phyloP scores from a whole-genome alignment of 2,329 filamentous ascomycete genomes.

The Boeremia lycopersici region DNA sequence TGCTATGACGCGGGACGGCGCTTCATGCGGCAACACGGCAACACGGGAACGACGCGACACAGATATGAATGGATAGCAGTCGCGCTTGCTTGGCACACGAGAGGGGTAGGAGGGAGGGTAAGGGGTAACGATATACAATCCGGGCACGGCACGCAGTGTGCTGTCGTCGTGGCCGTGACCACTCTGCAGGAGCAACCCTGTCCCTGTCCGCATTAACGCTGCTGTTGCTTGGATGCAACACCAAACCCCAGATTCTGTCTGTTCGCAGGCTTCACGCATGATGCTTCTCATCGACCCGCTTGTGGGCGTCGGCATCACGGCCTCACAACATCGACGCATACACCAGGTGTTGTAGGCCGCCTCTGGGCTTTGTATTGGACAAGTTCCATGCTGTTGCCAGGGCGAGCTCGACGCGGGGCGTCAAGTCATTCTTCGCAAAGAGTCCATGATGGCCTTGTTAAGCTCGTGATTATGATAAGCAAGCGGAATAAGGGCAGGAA shows the following conservation, averaged over 20 bases:
- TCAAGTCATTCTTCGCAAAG: background rate
- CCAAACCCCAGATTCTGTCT: background rate
- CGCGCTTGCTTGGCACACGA: background rate
- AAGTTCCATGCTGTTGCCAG: background rate
- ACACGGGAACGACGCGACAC: background rate
- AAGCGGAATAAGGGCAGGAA: background rate
- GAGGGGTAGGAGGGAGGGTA: constrained; percentile 1
- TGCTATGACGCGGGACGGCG: constrained; percentile 19
- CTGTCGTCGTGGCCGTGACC: constrained; percentile 14
- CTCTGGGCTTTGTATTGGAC: constrained; percentile 3
- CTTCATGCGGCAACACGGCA: constrained; percentile 8
- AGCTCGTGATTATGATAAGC: background rate
- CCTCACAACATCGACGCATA: background rate
- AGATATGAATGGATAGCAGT: background rate
- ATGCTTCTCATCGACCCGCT: background rate
- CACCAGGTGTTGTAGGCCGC: constrained; percentile 5
- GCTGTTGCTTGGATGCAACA: constrained; percentile 6
- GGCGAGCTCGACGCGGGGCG: background rate
- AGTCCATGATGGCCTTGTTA: no score
- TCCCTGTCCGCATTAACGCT: constrained; percentile 13
- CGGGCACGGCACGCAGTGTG: constrained; percentile 4
- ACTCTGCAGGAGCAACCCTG: constrained; percentile 10
- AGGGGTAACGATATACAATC: background rate
- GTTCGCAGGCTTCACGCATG: background rate
- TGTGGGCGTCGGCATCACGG: constrained; percentile 4